Percentiles rank a stretch among this genome's conserved stretches.
phyloP scores from a whole-genome alignment of 2,329 filamentous ascomycete genomes.

The Fonsecaea nubica region DNA sequence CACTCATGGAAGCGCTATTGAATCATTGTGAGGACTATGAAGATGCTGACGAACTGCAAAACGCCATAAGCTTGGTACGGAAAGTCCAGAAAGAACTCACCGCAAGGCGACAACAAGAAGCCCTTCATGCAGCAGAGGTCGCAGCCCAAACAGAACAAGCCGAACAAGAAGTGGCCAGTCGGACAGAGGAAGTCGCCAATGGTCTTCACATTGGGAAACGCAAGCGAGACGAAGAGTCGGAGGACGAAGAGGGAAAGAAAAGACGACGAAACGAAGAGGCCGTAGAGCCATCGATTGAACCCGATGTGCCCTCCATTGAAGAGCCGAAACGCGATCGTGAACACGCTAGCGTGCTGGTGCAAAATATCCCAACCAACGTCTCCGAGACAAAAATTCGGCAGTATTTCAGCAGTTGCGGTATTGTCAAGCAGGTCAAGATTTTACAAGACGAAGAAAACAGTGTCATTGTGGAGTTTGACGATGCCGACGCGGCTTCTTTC shows the following conservation, averaged over 20 bases:
- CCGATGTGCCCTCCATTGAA: conserved; percentile 47
- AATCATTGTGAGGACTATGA: conserved; percentile 85
- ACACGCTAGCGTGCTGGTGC: conserved; percentile 82
- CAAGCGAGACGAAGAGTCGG: conserved; percentile 70
- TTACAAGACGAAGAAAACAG: conserved; percentile 68
- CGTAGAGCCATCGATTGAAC: conserved; percentile 42
- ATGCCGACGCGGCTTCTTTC: conserved; percentile 77
- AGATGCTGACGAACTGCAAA: conserved; percentile 74
- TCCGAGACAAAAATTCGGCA: conserved; percentile 77
- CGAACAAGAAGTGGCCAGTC: conserved; percentile 42
- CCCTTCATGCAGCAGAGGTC: conserved; percentile 60
- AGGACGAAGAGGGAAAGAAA: conserved; percentile 66
- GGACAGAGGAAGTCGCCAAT: conserved; percentile 39
- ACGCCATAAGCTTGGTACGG: conserved; percentile 74
- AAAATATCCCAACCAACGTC: conserved; percentile 73
- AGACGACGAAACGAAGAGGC: conserved; percentile 64
- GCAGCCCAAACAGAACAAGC: conserved; percentile 42
- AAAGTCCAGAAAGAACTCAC: conserved; percentile 69
- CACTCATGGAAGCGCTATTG: conserved; percentile 55
- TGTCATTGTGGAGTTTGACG: conserved; percentile 84
- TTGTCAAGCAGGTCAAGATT: conserved; percentile 77
- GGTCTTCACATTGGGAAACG: conserved; percentile 63
- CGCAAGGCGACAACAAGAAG: conserved; percentile 70
- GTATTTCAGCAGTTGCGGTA: conserved; percentile 91
- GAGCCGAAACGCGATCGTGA: conserved; percentile 81